Base-by-base conservation (phyloP, 257 asterid genomes). In the Knoxia roxburghii region DNA sequence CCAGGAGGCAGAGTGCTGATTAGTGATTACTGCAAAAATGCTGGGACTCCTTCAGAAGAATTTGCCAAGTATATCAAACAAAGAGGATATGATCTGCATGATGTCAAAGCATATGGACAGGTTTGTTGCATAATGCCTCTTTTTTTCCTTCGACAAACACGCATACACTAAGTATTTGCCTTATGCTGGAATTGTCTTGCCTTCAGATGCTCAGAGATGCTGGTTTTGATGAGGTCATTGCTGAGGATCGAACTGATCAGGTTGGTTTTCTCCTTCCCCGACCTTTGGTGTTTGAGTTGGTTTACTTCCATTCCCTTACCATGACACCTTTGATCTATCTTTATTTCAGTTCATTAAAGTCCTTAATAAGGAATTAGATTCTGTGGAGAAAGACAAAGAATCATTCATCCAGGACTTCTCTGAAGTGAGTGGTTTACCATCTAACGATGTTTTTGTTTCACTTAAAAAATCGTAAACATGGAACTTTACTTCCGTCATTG, bases 1-100 rank as follows among this genome's bases (percentile, higher is more conserved):
- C 99, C 99, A 2, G 97, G 99, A 52, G 99, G 99, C 69, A 90
- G 77, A 77, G 88, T 94, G 64, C 95, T 94, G 26, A 90, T 87
- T 37, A 88, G 87, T 51, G 99, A 94, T 79, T 94, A 94, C 83
- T 94, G 99, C 84, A 90, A 84, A 78, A 87, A 65, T 37, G 84
- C 89, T 39, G 99, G 89, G 53, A 55, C 86, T 51, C 85, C 96
- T 26, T 88, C 97, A 32, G 75, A 73, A 53, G 91, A 90, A 43
- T 94, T 94, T 55, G 69, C 85, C 0, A 81, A 78, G 66, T 94
- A 94, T 77, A 94, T 94, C 68, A 82, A 87, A 87, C 89, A 90
- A 79, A 84, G 96, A 76, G 97, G 95, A 17, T 94, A 94, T 52
- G 96, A 94, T 74, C 86, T 90, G 30, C 97, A 94, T 35, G 93